Evolutionary conservation across 164 flowering plant genomes (phyloP), one percentile per base, ranked within the genome.

Genomic region (Chimonanthus salicifolius): DNA sequence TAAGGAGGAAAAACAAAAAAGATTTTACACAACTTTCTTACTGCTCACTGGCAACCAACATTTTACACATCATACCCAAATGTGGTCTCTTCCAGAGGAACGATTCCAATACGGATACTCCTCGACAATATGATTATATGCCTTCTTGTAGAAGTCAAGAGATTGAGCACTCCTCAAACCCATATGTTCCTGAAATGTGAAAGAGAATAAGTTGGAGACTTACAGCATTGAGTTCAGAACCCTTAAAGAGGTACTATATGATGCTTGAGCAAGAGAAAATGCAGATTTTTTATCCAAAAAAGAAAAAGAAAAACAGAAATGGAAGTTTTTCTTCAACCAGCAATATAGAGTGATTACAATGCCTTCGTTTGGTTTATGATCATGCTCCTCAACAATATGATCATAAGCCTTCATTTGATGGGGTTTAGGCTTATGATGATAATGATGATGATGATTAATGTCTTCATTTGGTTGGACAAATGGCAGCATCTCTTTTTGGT

Each of bases 61-160:
- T 54, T 70, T 43, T 44, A 11, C 63, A 51, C 47, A 54, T 64
- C 84, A 68, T 95, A 95, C 99, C 99, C 99, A 95, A 47, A 93
- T 90, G 83, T 95, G 99, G 81, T 95, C 99, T 85, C 85, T 89
- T 78, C 99, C 99, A 1, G 89, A 83, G 71, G n/a, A 88, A 43
- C 84, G 92, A 47, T 95, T 93, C 99, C 99, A 95, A 74, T 79
- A 89, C 58, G 97, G 88, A 84, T 90, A 90, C 10, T 89, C 80
- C 69, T 84, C 73, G 50, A 78, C 78, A 66, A 95, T 91, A 83
- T 88, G 94, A 63, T 87, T 80, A 80, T 91, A 83, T 75, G 99
- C 98, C 77, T 82, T 91, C 89, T 84, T 89, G 74, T 93, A 92
- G 71, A 78, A 85, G 20, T 93, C 94, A 70, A 95, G 84, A 69